Conservation (phyloP, 805 yeast genomes). For the Sugiyamaella chiloensis region DNA sequence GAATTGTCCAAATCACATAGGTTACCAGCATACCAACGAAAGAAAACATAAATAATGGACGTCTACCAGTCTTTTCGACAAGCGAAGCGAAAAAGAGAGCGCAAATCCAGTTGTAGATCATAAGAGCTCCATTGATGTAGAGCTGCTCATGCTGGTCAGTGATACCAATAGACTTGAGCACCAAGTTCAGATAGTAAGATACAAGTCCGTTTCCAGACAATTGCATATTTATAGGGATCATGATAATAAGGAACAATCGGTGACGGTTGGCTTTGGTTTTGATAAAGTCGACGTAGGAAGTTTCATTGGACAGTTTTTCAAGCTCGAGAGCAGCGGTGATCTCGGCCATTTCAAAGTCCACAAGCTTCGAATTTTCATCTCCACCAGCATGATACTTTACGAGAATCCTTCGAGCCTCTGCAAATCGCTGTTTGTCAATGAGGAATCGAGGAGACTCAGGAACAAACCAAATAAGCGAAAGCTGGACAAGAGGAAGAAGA, state of each 20-base stretch:
- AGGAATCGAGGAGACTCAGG: conserved; percentile 89
- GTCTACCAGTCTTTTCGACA: conserved; percentile 10
- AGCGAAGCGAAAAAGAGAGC: conserved; percentile 25
- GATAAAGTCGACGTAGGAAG: conserved; percentile 20
- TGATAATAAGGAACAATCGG: conserved; percentile 13
- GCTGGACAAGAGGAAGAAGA: conserved; percentile 58
- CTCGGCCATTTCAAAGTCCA: conserved; percentile 30
- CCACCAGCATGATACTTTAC: conserved; percentile 22
- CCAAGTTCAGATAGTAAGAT: conserved; percentile 46
- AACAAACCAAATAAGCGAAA: conserved; percentile 46
- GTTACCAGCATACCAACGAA: conserved; percentile 7
- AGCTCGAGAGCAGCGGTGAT: conserved; percentile 22
- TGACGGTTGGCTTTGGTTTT: conserved; percentile 16
- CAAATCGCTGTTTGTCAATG: conserved; percentile 38
- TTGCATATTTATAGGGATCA: conserved; percentile 18
- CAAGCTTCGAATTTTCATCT: conserved; percentile 24
- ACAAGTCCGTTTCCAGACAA: conserved; percentile 17
- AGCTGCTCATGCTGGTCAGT: conserved; percentile 27
- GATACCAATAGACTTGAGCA: conserved; percentile 52
- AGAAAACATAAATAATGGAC: conserved; percentile 16
- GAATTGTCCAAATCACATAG: conserved; percentile 40
- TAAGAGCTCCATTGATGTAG: conserved; percentile 21
- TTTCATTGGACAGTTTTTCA: conserved; percentile 19
- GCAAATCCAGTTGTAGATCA: conserved; percentile 16
- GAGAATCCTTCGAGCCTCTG: conserved; percentile 50